phyloP scores from a whole-genome alignment of 345 rosid genomes.

The Microcos paniculata region DNA sequence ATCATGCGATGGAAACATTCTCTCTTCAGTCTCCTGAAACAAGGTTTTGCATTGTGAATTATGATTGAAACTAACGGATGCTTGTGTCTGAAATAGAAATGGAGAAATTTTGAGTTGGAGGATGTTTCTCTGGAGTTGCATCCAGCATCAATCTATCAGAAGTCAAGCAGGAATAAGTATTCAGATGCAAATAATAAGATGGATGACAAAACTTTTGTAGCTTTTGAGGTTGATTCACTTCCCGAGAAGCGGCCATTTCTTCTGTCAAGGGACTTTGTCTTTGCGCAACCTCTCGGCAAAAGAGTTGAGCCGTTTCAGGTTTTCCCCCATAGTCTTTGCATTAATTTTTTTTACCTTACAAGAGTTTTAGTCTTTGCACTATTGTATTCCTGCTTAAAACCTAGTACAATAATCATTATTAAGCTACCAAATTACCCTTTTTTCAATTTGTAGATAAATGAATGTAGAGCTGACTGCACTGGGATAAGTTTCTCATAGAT shows the following conservation, averaged over 20 bases:
- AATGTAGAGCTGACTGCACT: neutral
- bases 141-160: slow-evolving; percentile 18
- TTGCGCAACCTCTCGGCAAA: slow-evolving; percentile 26
- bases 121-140: slow-evolving; percentile 27
- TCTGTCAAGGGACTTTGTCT: slow-evolving; percentile 42
- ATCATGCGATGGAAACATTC: neutral
- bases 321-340: slow-evolving; percentile 1
- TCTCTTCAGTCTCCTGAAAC: neutral
- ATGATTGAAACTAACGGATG: neutral
- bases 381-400: neutral
- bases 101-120: slow-evolving; percentile 26
- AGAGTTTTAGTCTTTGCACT: too few relatives aligned
- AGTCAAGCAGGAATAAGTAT: neutral
- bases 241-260: slow-evolving; percentile 33
- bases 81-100: slow-evolving; percentile 31
- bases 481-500: neutral
- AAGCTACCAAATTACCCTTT: neutral
- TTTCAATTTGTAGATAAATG: neutral
- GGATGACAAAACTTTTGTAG: slow-evolving; percentile 28
- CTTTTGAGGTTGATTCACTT: slow-evolving; percentile 25
- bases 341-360: neutral
- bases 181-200: neutral
- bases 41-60: neutral
- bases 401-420: neutral
- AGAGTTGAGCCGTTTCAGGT: slow-evolving; percentile 32